Evolutionary conservation across 116 monocot species (phyloP).

Genomic region (Trichopus zeylanicus): DNA sequence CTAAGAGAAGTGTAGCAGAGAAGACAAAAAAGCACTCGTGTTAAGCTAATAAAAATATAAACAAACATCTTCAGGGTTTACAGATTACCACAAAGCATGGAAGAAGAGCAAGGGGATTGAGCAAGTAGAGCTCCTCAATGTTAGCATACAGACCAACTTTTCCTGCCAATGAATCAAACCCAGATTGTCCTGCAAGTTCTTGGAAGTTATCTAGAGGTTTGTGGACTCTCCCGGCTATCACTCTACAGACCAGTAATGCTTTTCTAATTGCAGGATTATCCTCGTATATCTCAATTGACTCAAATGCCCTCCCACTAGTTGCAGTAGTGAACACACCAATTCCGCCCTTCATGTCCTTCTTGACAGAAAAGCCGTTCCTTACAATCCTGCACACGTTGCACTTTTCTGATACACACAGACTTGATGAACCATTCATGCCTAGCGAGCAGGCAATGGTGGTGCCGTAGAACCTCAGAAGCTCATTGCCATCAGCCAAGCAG

Average conservation of each 20-base stretch:
- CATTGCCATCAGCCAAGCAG: slow-evolving; percentile 89
- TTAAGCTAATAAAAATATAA: too few relatives aligned
- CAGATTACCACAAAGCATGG: slow-evolving; percentile 89
- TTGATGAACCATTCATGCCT: slow-evolving; percentile 48
- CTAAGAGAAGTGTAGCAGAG: too few relatives aligned
- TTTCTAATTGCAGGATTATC: slow-evolving; percentile 29
- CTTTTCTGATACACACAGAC: slow-evolving; percentile 55
- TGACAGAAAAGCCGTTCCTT: slow-evolving; percentile 56
- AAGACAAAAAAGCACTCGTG: too few relatives aligned
- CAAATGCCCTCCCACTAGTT: slow-evolving; percentile 70
- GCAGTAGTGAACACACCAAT: slow-evolving; percentile 86
- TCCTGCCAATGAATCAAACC: slow-evolving; percentile 84
- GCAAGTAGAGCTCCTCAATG: slow-evolving; percentile 89
- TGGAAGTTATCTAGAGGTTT: slow-evolving; percentile 71
- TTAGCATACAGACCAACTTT: slow-evolving; percentile 66
- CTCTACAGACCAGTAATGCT: slow-evolving; percentile 75
- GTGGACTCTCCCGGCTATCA: slow-evolving; percentile 88
- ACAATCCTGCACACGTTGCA: slow-evolving; percentile 74
- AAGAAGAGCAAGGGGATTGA: slow-evolving; percentile 72
- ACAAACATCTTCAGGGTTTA: slow-evolving; percentile 44
- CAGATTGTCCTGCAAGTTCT: slow-evolving; percentile 45
- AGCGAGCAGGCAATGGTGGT: slow-evolving; percentile 62
- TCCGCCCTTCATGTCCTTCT: slow-evolving; percentile 50
- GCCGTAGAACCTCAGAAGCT: slow-evolving; percentile 73
- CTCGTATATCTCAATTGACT: slow-evolving; percentile 35